phyloP scores from a whole-genome alignment of 805 yeast species.

The Kazachstania kunashirensis region DNA sequence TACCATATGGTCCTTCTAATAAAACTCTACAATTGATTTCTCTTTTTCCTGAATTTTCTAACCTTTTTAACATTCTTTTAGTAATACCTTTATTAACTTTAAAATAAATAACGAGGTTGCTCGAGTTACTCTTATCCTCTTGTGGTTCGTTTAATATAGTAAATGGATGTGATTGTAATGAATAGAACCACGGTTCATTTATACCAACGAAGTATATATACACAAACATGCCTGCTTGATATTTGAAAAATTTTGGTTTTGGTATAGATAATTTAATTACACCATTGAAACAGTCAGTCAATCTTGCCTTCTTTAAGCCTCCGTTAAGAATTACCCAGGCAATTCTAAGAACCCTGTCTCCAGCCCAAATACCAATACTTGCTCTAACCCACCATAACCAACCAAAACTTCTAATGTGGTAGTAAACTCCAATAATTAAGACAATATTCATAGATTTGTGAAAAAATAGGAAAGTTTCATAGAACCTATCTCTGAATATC shows the following conservation, averaged over 20 bases:
- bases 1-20: slow-evolving; percentile 60
- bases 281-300: slow-evolving; percentile 23
- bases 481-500: slow-evolving; percentile 41
- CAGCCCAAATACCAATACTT: slow-evolving; percentile 38
- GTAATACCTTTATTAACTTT: slow-evolving; percentile 55
- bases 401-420: slow-evolving; percentile 45
- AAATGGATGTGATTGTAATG: slow-evolving; percentile 61
- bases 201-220: slow-evolving; percentile 49
- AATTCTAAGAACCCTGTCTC: slow-evolving; percentile 42
- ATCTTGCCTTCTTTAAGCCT: slow-evolving; percentile 18
- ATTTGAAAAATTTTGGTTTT: slow-evolving; percentile 39
- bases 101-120: slow-evolving; percentile 33
- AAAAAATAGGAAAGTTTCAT: slow-evolving; percentile 50
- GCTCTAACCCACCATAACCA: slow-evolving; percentile 44
- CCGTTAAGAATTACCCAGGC: slow-evolving; percentile 29
- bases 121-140: slow-evolving; percentile 23
- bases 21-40: slow-evolving; percentile 31
- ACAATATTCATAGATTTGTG: slow-evolving; percentile 49
- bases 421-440: slow-evolving; percentile 47
- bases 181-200: slow-evolving; percentile 39
- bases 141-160: slow-evolving; percentile 39
- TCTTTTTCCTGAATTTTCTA: slow-evolving; percentile 26
- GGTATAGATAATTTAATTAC: slow-evolving; percentile 34
- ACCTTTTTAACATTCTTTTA: slow-evolving; percentile 30
- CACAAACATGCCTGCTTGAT: slow-evolving; percentile 47